phyloP scores from a whole-genome alignment of 164 flowering plant genomes.

The Annona squamosa region DNA sequence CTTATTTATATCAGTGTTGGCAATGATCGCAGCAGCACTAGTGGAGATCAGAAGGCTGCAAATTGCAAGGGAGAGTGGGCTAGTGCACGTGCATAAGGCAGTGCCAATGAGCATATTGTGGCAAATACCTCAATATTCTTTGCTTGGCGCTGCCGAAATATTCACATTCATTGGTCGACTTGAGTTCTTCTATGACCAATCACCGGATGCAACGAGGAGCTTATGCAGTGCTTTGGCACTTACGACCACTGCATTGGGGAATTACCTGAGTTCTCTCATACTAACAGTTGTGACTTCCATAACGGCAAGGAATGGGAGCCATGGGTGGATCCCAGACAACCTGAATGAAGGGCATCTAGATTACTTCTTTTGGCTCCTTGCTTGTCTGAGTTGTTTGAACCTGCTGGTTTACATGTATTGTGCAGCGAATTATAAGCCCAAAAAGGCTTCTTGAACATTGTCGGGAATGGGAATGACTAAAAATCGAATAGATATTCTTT shows the following conservation, averaged over 20 bases:
- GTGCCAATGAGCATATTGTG: slow-evolving; percentile 62
- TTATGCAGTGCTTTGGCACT: slow-evolving; percentile 57
- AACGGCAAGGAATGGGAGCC: slow-evolving; percentile 41
- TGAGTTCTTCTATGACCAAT: slow-evolving; percentile 76
- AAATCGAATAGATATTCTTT: too few species aligned
- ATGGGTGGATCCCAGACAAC: slow-evolving; percentile 70
- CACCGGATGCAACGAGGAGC: slow-evolving; percentile 79
- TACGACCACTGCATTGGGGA: slow-evolving; percentile 49
- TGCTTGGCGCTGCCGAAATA: slow-evolving; percentile 65
- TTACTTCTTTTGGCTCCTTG: slow-evolving; percentile 67
- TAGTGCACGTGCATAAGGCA: slow-evolving; percentile 34
- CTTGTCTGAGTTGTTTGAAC: slow-evolving; percentile 54
- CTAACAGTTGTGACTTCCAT: slow-evolving; percentile 45
- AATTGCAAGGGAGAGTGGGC: slow-evolving; percentile 41
- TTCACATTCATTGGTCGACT: slow-evolving; percentile 64
- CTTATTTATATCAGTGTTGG: slow-evolving; percentile 56
- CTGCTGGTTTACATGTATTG: slow-evolving; percentile 42
- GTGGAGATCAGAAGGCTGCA: slow-evolving; percentile 61
- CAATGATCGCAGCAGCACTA: slow-evolving; percentile 73
- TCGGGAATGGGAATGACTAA: background rate
- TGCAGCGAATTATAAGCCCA: slow-evolving; percentile 40
- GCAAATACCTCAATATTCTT: slow-evolving; percentile 77
- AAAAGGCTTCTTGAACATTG: slow-evolving; percentile 32
- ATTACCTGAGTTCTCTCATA: slow-evolving; percentile 59
- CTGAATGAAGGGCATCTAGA: slow-evolving; percentile 68